Evolutionary conservation across 2,329 filamentous ascomycete species (phyloP).

Genomic region (Verticillium zaregamsianum): DNA sequence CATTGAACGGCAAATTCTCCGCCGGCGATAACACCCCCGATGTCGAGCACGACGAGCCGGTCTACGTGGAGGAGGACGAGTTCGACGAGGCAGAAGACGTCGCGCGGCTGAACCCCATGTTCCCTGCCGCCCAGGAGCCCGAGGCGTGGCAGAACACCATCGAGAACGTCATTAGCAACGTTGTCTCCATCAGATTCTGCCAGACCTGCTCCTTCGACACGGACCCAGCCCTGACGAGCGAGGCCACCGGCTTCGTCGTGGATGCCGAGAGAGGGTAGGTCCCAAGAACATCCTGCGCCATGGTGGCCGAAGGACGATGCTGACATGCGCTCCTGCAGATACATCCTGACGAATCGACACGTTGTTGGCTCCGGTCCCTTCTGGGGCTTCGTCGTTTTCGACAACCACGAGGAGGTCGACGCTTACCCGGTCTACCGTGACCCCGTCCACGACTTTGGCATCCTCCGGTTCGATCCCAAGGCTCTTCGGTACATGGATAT

Average conservation of each 20-base stretch:
- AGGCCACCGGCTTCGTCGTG: slow-evolving; percentile 96
- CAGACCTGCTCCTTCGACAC: slow-evolving; percentile 98
- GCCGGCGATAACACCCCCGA: slow-evolving; percentile 47
- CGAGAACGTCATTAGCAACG: slow-evolving; percentile 87
- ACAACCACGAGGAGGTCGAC: slow-evolving; percentile 96
- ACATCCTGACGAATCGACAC: slow-evolving; percentile 85
- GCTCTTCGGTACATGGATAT: slow-evolving; percentile 97
- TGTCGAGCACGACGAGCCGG: slow-evolving; percentile 15
- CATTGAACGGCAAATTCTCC: slow-evolving; percentile 42
- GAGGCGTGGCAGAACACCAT: slow-evolving; percentile 92
- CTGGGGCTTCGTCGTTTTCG: slow-evolving; percentile 97
- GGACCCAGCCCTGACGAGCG: slow-evolving; percentile 87
- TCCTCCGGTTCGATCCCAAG: slow-evolving; percentile 92
- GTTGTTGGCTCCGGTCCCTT: slow-evolving; percentile 95
- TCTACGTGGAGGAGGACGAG: slow-evolving; percentile 31
- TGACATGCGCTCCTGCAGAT: slow-evolving; percentile 32
- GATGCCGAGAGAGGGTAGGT: slow-evolving; percentile 82
- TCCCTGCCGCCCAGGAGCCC: slow-evolving; percentile 14
- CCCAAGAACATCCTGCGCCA: not conserved
- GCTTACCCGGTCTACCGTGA: slow-evolving; percentile 96
- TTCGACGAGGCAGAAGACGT: slow-evolving; percentile 35
- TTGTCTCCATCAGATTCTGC: slow-evolving; percentile 98
- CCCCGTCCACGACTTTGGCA: slow-evolving; percentile 97
- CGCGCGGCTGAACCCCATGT: slow-evolving; percentile 13
- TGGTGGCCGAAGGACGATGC: not conserved